These are phyloP conservation scores for Mycena vitilis DNA, from an alignment of 768 basidiomycete genomes.

Conservation along the genomic window DNA sequence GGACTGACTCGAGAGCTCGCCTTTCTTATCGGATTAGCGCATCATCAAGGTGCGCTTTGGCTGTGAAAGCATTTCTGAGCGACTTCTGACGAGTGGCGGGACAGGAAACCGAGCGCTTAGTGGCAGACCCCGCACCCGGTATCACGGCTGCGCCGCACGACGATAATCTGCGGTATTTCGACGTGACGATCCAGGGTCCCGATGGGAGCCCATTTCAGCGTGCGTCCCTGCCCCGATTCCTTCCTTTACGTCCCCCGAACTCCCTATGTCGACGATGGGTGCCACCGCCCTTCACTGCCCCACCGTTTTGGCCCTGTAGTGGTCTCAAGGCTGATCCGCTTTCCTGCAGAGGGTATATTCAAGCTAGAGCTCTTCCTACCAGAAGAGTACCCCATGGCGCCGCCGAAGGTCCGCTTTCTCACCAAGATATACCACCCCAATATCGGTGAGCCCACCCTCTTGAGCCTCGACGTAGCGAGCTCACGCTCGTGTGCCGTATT, in stretches of 20 bases:
- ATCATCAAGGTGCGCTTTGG: slow-evolving; percentile 59
- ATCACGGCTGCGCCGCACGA: slow-evolving; percentile 97
- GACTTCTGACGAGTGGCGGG: slow-evolving; percentile 17
- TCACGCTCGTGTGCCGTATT: slow-evolving; percentile 15
- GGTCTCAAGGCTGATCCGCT: slow-evolving; percentile 1
- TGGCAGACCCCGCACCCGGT: slow-evolving; percentile 96
- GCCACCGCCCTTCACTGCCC: neutral
- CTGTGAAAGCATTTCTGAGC: slow-evolving; percentile 22
- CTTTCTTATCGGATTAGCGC: slow-evolving; percentile 50
- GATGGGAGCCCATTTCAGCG: slow-evolving; percentile 93
- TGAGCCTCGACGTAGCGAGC: slow-evolving; percentile 2
- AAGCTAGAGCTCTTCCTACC: slow-evolving; percentile 97
- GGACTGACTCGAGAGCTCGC: slow-evolving; percentile 7
- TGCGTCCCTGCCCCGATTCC: slow-evolving; percentile 47
- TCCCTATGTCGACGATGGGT: neutral
- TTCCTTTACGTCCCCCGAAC: slow-evolving; percentile 22
- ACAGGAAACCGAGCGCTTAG: slow-evolving; percentile 97
- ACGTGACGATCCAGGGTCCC: slow-evolving; percentile 96
- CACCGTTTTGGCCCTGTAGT: neutral
- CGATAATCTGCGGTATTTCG: slow-evolving; percentile 98
- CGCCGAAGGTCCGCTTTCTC: slow-evolving; percentile 97
- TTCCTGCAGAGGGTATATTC: slow-evolving; percentile 83
- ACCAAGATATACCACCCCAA: slow-evolving; percentile 99
- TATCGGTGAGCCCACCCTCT: slow-evolving; percentile 72
- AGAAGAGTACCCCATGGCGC: slow-evolving; percentile 99